Conservation (phyloP, 2,329 filamentous ascomycete species). For the Colletotrichum tamarilloi region DNA sequence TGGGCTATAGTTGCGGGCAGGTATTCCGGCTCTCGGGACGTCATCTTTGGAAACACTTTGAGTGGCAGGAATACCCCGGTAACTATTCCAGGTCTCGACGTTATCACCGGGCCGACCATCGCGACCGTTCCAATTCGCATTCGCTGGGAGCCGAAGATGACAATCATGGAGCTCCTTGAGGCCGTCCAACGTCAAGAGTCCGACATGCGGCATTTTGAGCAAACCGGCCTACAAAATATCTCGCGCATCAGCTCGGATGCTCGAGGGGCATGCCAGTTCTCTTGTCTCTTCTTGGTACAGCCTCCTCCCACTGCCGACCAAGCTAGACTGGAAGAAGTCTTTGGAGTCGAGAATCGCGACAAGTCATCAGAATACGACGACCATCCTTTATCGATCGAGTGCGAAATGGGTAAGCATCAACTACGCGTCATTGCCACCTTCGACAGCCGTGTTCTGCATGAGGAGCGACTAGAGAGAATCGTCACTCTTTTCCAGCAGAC, state of each 20-base stretch:
- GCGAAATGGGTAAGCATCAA: neutral
- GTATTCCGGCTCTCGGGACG: constrained; percentile 48
- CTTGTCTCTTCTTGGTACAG: neutral
- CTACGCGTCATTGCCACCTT: neutral
- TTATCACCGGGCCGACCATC: neutral
- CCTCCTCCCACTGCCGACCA: neutral
- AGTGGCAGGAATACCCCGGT: constrained; percentile 38
- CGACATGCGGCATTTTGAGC: constrained; percentile 41
- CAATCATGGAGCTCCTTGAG: neutral
- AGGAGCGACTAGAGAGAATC: neutral
- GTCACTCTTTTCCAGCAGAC: neutral
- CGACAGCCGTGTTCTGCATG: neutral
- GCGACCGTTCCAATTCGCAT: neutral
- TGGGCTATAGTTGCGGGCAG: constrained; percentile 52
- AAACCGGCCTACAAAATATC: constrained; percentile 43
- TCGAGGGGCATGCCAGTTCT: neutral
- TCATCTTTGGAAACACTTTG: constrained; percentile 52
- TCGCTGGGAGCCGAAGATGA: neutral
- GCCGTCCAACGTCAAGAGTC: constrained; percentile 30
- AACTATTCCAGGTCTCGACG: neutral
- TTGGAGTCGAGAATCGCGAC: neutral
- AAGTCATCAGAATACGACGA: neutral
- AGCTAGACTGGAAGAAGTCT: neutral
- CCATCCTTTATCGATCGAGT: neutral
- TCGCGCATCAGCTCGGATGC: neutral